phyloP scores from a whole-genome alignment of 2,329 filamentous ascomycete genomes.

The Ophiosphaerella korrae region DNA sequence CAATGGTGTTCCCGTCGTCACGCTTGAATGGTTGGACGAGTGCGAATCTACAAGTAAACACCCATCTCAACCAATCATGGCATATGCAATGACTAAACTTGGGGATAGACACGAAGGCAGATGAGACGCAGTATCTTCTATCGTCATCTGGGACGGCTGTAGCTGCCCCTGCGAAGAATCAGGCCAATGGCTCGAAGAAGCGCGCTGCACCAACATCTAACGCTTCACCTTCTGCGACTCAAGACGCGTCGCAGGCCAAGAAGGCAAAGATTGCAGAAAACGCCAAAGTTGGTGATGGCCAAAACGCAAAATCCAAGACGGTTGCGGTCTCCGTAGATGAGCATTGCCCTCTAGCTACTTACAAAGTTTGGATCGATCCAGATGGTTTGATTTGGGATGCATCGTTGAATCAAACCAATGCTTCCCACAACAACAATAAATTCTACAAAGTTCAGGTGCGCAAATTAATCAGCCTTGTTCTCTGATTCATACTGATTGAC shows the following conservation, averaged over 20 bases:
- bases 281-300: slow-evolving; percentile 51
- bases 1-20: slow-evolving; percentile 61
- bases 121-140: slow-evolving; percentile 48
- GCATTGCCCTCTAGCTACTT: slow-evolving; percentile 38
- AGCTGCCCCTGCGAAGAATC: slow-evolving; percentile 6
- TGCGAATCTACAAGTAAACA: slow-evolving; percentile 51
- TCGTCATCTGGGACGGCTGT: slow-evolving; percentile 10
- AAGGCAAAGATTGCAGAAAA: slow-evolving; percentile 33
- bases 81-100: not conserved
- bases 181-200: slow-evolving; percentile 36
- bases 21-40: slow-evolving; percentile 66
- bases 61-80: not conserved
- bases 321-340: slow-evolving; percentile 57
- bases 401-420: slow-evolving; percentile 77
- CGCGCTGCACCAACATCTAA: slow-evolving; percentile 31
- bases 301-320: slow-evolving; percentile 50
- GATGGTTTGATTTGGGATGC: slow-evolving; percentile 76
- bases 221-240: slow-evolving; percentile 14
- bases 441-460: slow-evolving; percentile 75
- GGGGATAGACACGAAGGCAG: slow-evolving; percentile 35
- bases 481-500: not conserved
- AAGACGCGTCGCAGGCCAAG: slow-evolving; percentile 16
- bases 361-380: slow-evolving; percentile 68
- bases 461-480: not conserved
- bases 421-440: slow-evolving; percentile 77